Base-by-base conservation (phyloP, 345 rosid species). In the Populus nigra region DNA sequence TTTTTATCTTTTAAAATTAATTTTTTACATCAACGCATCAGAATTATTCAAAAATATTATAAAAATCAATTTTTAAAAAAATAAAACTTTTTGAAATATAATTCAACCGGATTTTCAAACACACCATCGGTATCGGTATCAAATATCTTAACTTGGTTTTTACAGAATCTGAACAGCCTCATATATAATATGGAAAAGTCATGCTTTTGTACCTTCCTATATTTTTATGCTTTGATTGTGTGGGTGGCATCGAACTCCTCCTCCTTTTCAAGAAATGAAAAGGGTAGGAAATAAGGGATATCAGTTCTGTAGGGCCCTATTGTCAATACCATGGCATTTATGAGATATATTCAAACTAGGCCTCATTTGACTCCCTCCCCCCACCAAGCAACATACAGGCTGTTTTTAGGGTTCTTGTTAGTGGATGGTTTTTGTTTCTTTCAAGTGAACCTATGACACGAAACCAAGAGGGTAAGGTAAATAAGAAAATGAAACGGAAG, bases 201-300 rank as follows among this genome's bases (percentile, higher is more conserved):
- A 31, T 11, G 29, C 18, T 20, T 66, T 78, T 68, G 5, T 61
- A 33, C 41, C 20, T 29, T 18, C n/a, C 25, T 69, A 33, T 59
- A 31, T 20, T 35, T 68, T 35, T 53, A 25, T 53, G 43, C 22
- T 20, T 22, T 65, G 31, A 78, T 61, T 55, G 57, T 36, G 86
- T 67, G 82, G 85, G 78, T 72, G 76, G 70, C 83, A 81, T 71
- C 69, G 72, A 41, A 29, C 78, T 53, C 23, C 68, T 53, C 23
- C 68, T 78, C 84, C 76, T 77, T 81, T 78, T 78, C 84, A 80
- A 67, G 87, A 61, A 80, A 47, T 79, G 70, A 73, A 75, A 29
- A 27, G 31, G 47, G 73, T 33, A 68, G 23, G 65, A 79, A 63
- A 20, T 5, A 11, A n/a, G 53, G 80, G 41, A 1, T 10, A 18